A percentile compares a stretch with the other conserved stretches of the same genome.
phyloP scores from a whole-genome alignment of 2,329 filamentous ascomycete species.

The Talaromyces sp. region DNA sequence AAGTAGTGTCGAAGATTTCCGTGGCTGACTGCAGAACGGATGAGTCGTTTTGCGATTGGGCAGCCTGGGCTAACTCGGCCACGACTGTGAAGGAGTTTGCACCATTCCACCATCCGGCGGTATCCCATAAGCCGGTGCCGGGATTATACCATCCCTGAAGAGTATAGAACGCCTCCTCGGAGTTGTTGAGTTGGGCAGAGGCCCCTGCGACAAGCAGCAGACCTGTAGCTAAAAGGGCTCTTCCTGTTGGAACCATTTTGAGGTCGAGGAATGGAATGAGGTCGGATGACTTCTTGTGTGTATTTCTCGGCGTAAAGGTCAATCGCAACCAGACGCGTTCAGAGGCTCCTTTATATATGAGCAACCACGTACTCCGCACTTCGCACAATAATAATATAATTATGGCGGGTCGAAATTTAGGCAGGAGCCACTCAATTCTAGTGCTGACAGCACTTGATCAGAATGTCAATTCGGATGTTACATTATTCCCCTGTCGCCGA shows the following conservation, averaged over 20 bases:
- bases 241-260: background rate
- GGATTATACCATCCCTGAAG: conserved; percentile 10
- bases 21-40: conserved; percentile 4
- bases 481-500: background rate
- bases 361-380: no score
- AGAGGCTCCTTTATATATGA: background rate
- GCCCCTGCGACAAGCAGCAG: background rate
- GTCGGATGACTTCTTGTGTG: background rate
- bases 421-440: background rate
- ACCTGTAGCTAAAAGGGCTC: background rate
- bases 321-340: background rate
- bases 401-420: background rate
- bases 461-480: background rate
- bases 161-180: conserved; percentile 3
- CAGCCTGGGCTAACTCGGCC: conserved; percentile 8
- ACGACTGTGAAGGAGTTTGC: conserved; percentile 10
- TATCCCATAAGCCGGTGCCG: conserved; percentile 5
- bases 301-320: background rate
- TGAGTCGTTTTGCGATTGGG: background rate
- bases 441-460: background rate
- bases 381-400: background rate
- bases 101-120: conserved; percentile 11
- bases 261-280: background rate
- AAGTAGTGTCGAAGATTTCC: conserved; percentile 6
- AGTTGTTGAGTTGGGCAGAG: conserved; percentile 1